Base-by-base conservation (phyloP, 2,329 filamentous ascomycete genomes). In the Verticillium nonalfalfae region DNA sequence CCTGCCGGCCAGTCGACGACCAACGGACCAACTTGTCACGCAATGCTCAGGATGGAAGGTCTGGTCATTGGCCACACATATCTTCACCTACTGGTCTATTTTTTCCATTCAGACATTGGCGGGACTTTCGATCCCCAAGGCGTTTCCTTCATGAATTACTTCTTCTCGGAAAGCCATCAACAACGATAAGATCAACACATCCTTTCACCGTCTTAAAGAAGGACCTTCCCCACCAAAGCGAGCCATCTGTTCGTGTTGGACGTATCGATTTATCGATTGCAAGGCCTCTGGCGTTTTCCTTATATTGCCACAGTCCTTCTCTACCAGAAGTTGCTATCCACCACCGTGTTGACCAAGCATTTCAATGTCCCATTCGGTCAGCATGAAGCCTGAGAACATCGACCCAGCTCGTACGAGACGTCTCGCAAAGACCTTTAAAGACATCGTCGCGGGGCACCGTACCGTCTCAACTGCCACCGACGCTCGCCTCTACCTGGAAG, bases 401-500 rank as follows among this genome's bases (percentile, higher is more conserved):
- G 55, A 62, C 13, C 5, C 59, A 2, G 54, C 11, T 18, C 62
- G 64, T 14, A 31, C 55, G 14, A 33, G 57, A n/a, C 67, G 65
- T 15, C 62, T 68, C 2, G 55, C 57, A 15, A 65, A 63, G 18
- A 40, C 59, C 9, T 67, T 68, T 38, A 21, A 56, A 18, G 59
- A 63, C 2, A 61, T 67, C 54, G 55, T 66, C 21, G 55, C 63
- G 14, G 66, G 66, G 2, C 59, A 52, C 1, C 61, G 58, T 21
- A 14, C 34, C 11, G 57, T 68, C 31, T 40, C 31, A 3, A 63
- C 38, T 14, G 11, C 59, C 11, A 56, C 61, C 4, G 66, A 68
- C 14, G 72, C 72, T 1, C 65, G 64, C 7, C 59, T 71, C 7
- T 75, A 72, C 35, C 50, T 73, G 1, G 65, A 72, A 35, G 70